Evolutionary conservation across 2,329 filamentous ascomycete species (phyloP).

Genomic region (Pseudocercospora musae): DNA sequence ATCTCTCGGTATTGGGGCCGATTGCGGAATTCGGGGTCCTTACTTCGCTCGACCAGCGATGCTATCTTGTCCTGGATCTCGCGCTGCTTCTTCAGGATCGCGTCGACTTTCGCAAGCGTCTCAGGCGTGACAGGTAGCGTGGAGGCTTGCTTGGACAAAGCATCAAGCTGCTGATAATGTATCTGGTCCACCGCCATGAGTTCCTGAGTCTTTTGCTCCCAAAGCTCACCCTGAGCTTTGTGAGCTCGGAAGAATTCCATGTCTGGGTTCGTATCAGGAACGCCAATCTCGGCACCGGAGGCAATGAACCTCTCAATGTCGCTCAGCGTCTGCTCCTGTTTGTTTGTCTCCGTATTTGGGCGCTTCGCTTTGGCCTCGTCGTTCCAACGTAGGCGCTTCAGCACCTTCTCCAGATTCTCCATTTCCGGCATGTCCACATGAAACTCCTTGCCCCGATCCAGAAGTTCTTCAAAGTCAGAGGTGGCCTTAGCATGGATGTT

Average conservation of each 20-base stretch:
- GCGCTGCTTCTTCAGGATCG: slow-evolving; percentile 90
- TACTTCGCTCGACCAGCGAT: slow-evolving; percentile 74
- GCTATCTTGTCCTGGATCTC: slow-evolving; percentile 88
- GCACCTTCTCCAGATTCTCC: slow-evolving; percentile 72
- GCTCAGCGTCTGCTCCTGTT: slow-evolving; percentile 65
- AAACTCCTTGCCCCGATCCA: slow-evolving; percentile 85
- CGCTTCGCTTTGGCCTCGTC: slow-evolving; percentile 64
- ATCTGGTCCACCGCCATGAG: slow-evolving; percentile 87
- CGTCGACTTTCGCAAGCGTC: slow-evolving; percentile 78
- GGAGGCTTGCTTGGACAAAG: slow-evolving; percentile 78
- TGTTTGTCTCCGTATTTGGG: slow-evolving; percentile 28
- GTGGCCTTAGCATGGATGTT: slow-evolving; percentile 62
- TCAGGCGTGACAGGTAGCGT: slow-evolving; percentile 76
- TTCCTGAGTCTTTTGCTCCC: slow-evolving; percentile 91
- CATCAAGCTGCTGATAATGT: slow-evolving; percentile 92
- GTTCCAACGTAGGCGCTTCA: slow-evolving; percentile 87
- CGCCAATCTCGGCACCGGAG: slow-evolving; percentile 71
- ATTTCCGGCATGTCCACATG: slow-evolving; percentile 90
- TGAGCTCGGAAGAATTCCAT: slow-evolving; percentile 74
- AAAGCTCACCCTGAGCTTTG: slow-evolving; percentile 71
- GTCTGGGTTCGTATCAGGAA: slow-evolving; percentile 77
- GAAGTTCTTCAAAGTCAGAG: slow-evolving; percentile 78
- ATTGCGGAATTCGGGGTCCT: slow-evolving; percentile 69
- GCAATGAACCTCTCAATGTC: slow-evolving; percentile 78
- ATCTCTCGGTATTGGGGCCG: slow-evolving; percentile 87